Evolutionary conservation across 2,329 filamentous ascomycete genomes (phyloP), one percentile per base, ranked within the genome.

Genomic region (Ophiostoma novo-ulmi): DNA sequence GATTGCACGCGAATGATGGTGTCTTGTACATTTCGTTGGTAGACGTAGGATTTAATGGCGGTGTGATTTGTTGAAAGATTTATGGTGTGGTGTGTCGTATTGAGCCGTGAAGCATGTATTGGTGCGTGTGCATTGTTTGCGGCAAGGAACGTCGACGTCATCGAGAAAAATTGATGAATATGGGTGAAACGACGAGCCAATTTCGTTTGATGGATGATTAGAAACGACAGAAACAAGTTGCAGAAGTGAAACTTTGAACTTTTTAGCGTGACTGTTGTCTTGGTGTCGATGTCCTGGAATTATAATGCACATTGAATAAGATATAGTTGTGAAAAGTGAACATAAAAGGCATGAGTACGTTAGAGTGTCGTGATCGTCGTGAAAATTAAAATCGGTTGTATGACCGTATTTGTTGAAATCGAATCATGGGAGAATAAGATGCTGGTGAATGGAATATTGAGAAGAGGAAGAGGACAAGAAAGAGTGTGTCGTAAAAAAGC

Each of bases 281-380:
- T 14, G 20, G 8, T 39, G 63, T 65, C 63, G 63, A 14, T 14
- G 63, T 36, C 63, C 38, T 39, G 36, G 36, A 65, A 39, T 65
- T 39, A 65, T 65, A n/a, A 39, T 65, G 61, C 36, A 11, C 22
- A 17, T 8, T 22, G 10, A 31, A 13, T 22, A 7, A 65, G 39
- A 20, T 38, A 20, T 26, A n/a, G 61, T 10, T n/a, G 35, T 65
- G 14, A 22, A 41, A 20, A 63, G 5, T 39, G 41, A 39, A 26
- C 31, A 36, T 5, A 26, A 26, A 65, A 39, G 36, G 22, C 63
- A 22, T 65, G n/a, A 39, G 31, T 65, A 36, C 63, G 63, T 65
- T 39, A 64, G 41, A 14, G 8, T 65, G 63, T 65, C 63, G 63
- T 65, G 36, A 26, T 65, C 63, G 63, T 65, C 63, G 63, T 65